A percentile compares a stretch with the other conserved stretches of the same genome.
Conservation (phyloP, 2,329 filamentous ascomycete genomes). For the Aciculosporium take region DNA sequence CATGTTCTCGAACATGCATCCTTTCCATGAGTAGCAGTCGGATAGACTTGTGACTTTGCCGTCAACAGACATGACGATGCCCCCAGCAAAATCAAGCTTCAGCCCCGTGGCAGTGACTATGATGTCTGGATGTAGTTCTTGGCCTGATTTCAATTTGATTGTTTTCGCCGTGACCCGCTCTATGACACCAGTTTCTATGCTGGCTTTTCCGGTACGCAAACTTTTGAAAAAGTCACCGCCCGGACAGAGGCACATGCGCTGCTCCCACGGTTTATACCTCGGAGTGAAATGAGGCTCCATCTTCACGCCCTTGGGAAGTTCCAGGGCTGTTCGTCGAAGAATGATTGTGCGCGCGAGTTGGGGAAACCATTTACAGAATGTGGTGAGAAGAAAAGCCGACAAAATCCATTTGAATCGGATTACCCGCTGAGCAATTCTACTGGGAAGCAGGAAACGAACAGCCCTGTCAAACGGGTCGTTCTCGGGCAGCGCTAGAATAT, state of each 20-base stretch:
- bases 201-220: conserved; percentile 23
- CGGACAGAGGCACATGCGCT: conserved; percentile 54
- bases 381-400: conserved; percentile 31
- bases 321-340: conserved; percentile 23
- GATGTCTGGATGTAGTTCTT: conserved; percentile 42
- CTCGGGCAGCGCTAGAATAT: conserved; percentile 40
- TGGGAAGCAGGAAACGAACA: conserved; percentile 27
- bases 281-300: conserved; percentile 48
- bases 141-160: conserved; percentile 28
- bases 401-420: conserved; percentile 31
- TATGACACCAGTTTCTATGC: conserved; percentile 34
- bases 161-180: conserved; percentile 29
- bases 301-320: conserved; percentile 37
- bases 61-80: conserved; percentile 36
- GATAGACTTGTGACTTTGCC: conserved; percentile 28
- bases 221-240: conserved; percentile 37
- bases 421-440: conserved; percentile 30
- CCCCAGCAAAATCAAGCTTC: conserved; percentile 39
- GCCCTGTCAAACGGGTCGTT: conserved; percentile 20
- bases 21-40: conserved; percentile 43
- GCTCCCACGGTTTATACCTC: conserved; percentile 50
- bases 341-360: conserved; percentile 32
- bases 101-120: conserved; percentile 54
- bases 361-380: conserved; percentile 27
- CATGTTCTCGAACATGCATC: conserved; percentile 45